Percentiles rank a stretch among this genome's conserved stretches.
Evolutionary conservation across 2,329 filamentous ascomycete genomes (phyloP).

Genomic region (Fusarium sp.): DNA sequence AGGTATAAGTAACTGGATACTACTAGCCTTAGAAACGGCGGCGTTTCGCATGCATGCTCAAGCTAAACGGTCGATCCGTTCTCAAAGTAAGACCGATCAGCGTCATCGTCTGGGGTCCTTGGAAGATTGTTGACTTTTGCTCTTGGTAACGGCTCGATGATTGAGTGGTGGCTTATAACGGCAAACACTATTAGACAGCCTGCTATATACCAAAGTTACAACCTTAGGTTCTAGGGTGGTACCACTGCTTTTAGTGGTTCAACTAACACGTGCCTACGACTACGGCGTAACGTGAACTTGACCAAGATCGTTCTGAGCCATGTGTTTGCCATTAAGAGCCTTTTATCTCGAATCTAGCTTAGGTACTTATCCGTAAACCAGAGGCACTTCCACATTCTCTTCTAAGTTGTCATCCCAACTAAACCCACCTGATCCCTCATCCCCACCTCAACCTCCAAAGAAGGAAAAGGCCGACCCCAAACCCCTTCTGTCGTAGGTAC

Average conservation of each 20-base stretch:
- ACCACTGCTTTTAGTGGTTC: no score
- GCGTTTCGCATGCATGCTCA: background rate
- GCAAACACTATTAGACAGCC: background rate
- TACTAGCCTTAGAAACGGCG: background rate
- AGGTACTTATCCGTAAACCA: background rate
- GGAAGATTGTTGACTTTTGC: background rate
- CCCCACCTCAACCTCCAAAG: conserved; percentile 39
- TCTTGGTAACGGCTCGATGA: background rate
- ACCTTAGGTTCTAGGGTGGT: no score
- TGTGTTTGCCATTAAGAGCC: background rate
- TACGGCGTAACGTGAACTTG: background rate
- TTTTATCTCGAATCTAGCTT: background rate
- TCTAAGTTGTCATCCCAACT: background rate
- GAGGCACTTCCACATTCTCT: background rate
- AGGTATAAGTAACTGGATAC: background rate
- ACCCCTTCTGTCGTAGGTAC: conserved; percentile 30
- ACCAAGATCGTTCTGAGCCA: background rate
- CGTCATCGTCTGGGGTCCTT: background rate
- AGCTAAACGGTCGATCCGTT: background rate
- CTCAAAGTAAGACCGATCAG: background rate
- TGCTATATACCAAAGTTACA: no score
- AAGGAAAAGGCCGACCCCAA: conserved; percentile 38
- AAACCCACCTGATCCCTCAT: conserved; percentile 17
- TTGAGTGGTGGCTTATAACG: background rate
- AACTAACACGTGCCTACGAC: background rate